Conservation (phyloP, 495 filamentous ascomycete species). For the Ramalina intermedia region DNA sequence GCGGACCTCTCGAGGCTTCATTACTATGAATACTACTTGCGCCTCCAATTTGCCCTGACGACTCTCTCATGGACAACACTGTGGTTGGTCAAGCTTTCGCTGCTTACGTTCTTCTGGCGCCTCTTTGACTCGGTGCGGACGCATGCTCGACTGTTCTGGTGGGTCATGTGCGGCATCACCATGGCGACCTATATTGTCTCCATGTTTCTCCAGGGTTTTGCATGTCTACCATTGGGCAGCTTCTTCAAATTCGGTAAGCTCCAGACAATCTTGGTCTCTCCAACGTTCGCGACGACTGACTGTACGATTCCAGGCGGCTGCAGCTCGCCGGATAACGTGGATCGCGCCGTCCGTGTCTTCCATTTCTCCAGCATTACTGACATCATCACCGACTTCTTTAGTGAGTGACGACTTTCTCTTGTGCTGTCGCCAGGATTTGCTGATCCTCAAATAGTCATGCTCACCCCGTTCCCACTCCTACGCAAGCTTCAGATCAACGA, state of each 20-base stretch:
- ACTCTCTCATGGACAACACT: neutral
- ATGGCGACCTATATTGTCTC: neutral
- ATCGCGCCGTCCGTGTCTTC: neutral
- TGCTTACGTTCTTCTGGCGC: conserved; percentile 1
- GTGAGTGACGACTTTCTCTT: neutral
- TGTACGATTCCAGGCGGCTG: neutral
- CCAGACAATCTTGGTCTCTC: neutral
- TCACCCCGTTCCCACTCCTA: conserved; percentile 3
- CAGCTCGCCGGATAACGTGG: neutral
- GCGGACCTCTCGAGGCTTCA: neutral
- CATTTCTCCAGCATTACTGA: conserved; percentile 1
- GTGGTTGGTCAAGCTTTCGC: conserved; percentile 2
- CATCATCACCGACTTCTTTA: neutral
- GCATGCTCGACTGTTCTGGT: conserved; percentile 1
- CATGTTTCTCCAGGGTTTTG: neutral
- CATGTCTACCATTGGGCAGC: neutral
- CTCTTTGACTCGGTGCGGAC: conserved; percentile 3
- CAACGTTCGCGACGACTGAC: neutral
- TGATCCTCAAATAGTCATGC: neutral
- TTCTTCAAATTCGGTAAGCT: conserved; percentile 3
- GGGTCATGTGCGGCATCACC: conserved; percentile 1
- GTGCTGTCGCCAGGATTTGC: neutral
- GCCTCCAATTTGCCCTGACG: neutral
- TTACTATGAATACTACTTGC: neutral
- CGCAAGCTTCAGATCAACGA: conserved; percentile 1